Conservation (phyloP, 2,329 filamentous ascomycete genomes). For the Chaetomium strumarium region DNA sequence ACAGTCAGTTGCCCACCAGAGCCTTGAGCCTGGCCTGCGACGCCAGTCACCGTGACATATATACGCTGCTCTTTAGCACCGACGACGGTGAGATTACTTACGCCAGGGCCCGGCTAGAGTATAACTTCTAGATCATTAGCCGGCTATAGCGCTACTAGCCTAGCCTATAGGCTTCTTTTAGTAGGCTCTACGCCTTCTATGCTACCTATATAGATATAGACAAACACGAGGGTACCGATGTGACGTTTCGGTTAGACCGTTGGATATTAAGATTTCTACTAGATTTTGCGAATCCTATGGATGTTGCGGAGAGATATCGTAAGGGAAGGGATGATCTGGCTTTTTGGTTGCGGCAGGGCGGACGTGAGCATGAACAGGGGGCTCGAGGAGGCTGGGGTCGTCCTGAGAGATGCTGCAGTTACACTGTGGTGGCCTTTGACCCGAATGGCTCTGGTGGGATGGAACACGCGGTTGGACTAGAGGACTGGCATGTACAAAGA, state of each 20-base stretch:
- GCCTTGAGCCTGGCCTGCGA: too few species aligned
- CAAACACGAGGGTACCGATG: background rate
- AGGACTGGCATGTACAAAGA: too few species aligned
- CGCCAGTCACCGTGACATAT: too few species aligned
- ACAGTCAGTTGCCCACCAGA: too few species aligned
- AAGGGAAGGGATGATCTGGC: too few species aligned
- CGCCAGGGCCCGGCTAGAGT: background rate
- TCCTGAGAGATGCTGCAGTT: too few species aligned
- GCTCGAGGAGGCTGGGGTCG: too few species aligned
- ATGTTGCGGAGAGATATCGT: background rate
- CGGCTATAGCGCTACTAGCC: background rate
- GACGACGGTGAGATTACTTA: background rate
- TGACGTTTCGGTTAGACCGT: background rate
- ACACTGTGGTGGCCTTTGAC: too few species aligned
- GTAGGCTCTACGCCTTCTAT: background rate
- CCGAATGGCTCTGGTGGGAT: too few species aligned
- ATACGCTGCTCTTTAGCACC: background rate
- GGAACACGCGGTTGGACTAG: too few species aligned
- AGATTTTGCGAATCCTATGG: background rate
- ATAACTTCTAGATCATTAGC: background rate
- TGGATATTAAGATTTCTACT: background rate
- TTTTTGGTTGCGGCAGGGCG: too few species aligned
- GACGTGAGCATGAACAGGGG: too few species aligned
- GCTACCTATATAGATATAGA: background rate
- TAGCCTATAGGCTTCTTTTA: background rate